Percentiles rank a stretch among this genome's conserved stretches.
phyloP scores from a whole-genome alignment of 352 stramenopile genomes.

The Phytophthora tubulina region DNA sequence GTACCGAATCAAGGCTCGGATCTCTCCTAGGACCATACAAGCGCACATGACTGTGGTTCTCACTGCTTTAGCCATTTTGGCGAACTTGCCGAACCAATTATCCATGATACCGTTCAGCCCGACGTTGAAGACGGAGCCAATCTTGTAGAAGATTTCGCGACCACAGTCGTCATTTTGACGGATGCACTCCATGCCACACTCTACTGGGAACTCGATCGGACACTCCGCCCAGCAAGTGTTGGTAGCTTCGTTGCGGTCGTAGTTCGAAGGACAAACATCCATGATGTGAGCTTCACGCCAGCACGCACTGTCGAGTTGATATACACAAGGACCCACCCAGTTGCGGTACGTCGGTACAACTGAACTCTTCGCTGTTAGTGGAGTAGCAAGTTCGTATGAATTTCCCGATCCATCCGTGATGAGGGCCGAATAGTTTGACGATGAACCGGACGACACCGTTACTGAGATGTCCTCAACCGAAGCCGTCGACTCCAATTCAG shows the following conservation, averaged over 20 bases:
- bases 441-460: conserved; percentile 17
- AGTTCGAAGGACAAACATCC: too few relatives aligned
- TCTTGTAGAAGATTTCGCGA: conserved; percentile 45
- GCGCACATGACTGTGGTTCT: conserved; percentile 44
- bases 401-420: conserved; percentile 24
- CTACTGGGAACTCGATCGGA: too few relatives aligned
- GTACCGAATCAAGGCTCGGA: conserved; percentile 41
- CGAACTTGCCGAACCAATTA: conserved; percentile 54
- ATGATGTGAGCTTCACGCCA: not conserved
- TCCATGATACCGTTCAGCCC: conserved; percentile 46
- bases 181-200: too few relatives aligned
- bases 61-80: conserved; percentile 44
- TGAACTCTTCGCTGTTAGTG: conserved; percentile 30
- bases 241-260: too few relatives aligned
- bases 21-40: conserved; percentile 32
- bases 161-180: conserved; percentile 32
- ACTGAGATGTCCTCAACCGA: conserved; percentile 15
- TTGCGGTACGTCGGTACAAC: conserved; percentile 32
- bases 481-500: not conserved
- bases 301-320: conserved; percentile 17
- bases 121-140: conserved; percentile 39
- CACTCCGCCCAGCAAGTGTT: too few relatives aligned
- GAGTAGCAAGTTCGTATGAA: conserved; percentile 25
- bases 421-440: conserved; percentile 25
- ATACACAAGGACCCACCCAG: conserved; percentile 43